Base-by-base conservation (phyloP, 108 stramenopile genomes). In the Nitzschia sp. region DNA sequence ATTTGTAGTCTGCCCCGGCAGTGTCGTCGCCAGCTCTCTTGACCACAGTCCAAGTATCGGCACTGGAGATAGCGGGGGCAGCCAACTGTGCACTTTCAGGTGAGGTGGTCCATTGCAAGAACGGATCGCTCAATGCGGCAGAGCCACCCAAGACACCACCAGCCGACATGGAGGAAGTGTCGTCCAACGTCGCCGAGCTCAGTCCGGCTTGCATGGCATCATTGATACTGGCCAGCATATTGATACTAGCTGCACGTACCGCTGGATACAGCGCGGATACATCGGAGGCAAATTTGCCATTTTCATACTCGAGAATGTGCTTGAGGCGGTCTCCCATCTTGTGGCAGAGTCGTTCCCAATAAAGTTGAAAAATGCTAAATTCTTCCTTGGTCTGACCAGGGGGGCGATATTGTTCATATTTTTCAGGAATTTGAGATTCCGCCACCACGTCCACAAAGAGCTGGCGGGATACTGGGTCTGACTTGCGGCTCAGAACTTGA, bases 71-170 rank as follows among this genome's bases (percentile, higher is more conserved):
- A 18, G 31, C 36, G 1, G 36, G 54, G 13, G 72, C 66, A 46
- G 49, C 55, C 6, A 32, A 63, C 36, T 66, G 65, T 6, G 56
- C 35, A 24, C 29, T n/a, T 2, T 46, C 46, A 18, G 24, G 28
- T 29, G 31, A 30, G 31, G 84, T 57, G 72, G 78, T 70, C 81
- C 84, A 76, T 62, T 76, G 58, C 74, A 78, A 64, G 69, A 87
- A 82, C 9, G 82, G 48, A 48, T 92, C 85, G 65, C 89, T 85
- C 13, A 93, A 67, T 6, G 64, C 71, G 1, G 80, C 80, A 25
- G 93, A 88, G 23, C 93, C 93, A 45, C 93, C 93, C 73, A 94
- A 73, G 28, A 90, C 71, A 13, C 89, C 92, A 51, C 71, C 51
- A 3, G 71, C 66, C 27, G 82, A 66, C 1, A 72, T 53, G 5